Conservation (phyloP, 192 early-diverging fungal species). For the Umbelopsis isabellina region DNA sequence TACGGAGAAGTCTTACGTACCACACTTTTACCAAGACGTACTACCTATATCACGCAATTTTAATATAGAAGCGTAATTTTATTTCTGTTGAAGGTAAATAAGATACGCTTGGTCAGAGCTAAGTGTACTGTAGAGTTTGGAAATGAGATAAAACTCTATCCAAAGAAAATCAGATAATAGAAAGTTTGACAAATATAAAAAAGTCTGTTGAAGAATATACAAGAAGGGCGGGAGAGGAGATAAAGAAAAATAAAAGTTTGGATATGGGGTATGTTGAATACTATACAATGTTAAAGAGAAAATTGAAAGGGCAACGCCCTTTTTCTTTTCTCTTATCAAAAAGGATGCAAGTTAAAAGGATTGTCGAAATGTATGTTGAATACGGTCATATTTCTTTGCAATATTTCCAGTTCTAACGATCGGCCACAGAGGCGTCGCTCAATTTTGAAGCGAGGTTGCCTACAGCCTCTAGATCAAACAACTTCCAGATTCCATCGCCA, state of each 20-base stretch:
- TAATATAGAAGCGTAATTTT: background rate
- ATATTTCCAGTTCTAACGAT: slow-evolving; percentile 7
- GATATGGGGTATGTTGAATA: slow-evolving; percentile 18
- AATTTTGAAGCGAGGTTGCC: slow-evolving; percentile 33
- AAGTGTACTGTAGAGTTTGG: background rate
- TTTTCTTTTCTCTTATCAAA: background rate
- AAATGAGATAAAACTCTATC: background rate
- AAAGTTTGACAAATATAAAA: background rate
- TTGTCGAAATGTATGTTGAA: slow-evolving; percentile 14
- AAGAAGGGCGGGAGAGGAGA: background rate
- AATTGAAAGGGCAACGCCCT: background rate
- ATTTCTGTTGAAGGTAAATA: slow-evolving; percentile 14
- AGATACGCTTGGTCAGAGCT: slow-evolving; percentile 3
- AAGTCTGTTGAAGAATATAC: slow-evolving; percentile 24
- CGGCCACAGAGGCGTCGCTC: slow-evolving; percentile 13
- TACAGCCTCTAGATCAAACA: slow-evolving; percentile 58
- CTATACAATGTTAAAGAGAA: slow-evolving; percentile 2
- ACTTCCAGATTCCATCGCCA: slow-evolving; percentile 66
- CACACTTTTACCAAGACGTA: no score
- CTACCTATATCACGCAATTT: no score
- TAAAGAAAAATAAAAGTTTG: background rate
- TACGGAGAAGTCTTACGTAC: no score
- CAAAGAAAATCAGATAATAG: background rate
- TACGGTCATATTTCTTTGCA: background rate
- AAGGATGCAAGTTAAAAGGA: background rate